Percentiles rank a stretch among this genome's conserved stretches.
phyloP scores from a whole-genome alignment of 306 rosid genomes.

The Quercus engelmannii region DNA sequence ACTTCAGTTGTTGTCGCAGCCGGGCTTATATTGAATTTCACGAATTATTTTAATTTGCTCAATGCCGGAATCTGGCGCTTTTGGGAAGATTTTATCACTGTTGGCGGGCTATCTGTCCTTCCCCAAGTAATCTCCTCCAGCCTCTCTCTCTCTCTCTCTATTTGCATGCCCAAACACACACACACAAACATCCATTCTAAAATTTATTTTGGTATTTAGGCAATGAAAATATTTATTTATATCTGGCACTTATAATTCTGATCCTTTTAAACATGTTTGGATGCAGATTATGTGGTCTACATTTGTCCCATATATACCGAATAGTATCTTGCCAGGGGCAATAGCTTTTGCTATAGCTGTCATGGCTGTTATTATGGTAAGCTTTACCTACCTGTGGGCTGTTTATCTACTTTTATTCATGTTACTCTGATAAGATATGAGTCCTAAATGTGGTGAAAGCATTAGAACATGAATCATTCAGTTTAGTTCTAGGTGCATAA shows the following conservation, averaged over 20 bases:
- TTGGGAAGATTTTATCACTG: conserved; percentile 87
- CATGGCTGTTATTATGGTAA: conserved; percentile 51
- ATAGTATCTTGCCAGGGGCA: conserved; percentile 76
- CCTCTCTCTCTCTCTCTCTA: conserved; percentile 15
- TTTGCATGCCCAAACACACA: not conserved
- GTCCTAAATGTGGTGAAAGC: not conserved
- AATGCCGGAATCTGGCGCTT: conserved; percentile 56
- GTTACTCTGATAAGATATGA: not conserved
- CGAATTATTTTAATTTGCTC: conserved; percentile 63
- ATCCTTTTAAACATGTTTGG: conserved; percentile 12
- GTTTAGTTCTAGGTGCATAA: not conserved
- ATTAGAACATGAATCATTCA: not conserved
- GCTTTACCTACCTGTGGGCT: conserved; percentile 3
- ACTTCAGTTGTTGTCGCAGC: conserved; percentile 59
- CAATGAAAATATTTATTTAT: not conserved
- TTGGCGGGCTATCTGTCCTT: conserved; percentile 83
- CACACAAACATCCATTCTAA: not conserved
- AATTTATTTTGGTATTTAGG: not conserved
- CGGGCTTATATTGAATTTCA: conserved; percentile 75
- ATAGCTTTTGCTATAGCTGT: conserved; percentile 56
- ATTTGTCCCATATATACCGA: conserved; percentile 86
- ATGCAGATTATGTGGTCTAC: conserved; percentile 98
- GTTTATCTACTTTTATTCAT: not conserved
- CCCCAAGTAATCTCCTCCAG: conserved; percentile 57
- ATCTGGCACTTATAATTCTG: conserved; percentile 13